Conservation (phyloP, 306 rosid genomes). For the Cucurbita maxima region DNA sequence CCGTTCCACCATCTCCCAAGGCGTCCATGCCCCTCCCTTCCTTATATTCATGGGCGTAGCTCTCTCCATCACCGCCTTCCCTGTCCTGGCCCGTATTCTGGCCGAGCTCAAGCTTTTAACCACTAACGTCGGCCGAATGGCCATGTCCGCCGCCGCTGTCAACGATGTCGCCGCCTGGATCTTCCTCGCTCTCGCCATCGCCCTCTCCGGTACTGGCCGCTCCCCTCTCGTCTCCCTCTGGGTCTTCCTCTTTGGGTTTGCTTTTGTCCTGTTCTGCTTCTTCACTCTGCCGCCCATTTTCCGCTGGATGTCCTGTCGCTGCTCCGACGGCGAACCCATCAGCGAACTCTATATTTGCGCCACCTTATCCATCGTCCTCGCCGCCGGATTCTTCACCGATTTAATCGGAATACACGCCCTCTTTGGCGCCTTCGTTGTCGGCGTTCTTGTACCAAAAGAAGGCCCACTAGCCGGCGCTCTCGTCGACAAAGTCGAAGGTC, state of each 20-base stretch:
- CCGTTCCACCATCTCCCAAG: constrained; percentile 32
- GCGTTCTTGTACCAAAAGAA: constrained; percentile 65
- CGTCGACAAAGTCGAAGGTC: constrained; percentile 92
- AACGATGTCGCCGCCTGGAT: constrained; percentile 90
- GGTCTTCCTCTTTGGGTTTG: constrained; percentile 53
- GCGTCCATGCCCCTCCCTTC: constrained; percentile 32
- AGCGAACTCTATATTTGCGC: constrained; percentile 56
- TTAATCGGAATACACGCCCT: constrained; percentile 79
- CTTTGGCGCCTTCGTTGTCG: constrained; percentile 76
- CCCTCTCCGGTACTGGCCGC: constrained; percentile 45
- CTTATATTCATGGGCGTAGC: constrained; percentile 66
- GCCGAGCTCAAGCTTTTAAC: constrained; percentile 91
- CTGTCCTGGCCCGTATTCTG: constrained; percentile 77
- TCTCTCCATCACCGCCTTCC: constrained; percentile 72
- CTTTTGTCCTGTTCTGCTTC: constrained; percentile 32
- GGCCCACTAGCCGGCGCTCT: constrained; percentile 61
- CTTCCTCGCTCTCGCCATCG: constrained; percentile 80
- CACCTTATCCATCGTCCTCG: constrained; percentile 44
- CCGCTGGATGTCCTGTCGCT: constrained; percentile 42
- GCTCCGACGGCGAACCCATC: constrained; percentile 68
- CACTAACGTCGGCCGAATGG: constrained; percentile 57
- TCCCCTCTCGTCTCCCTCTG: constrained; percentile 75
- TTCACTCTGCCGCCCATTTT: constrained; percentile 40
- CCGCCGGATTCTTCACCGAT: constrained; percentile 81
- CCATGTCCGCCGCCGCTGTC: constrained; percentile 93